Evolutionary conservation across 345 rosid genomes (phyloP), one percentile per base, ranked within the genome.

Genomic region (Erucastrum elatum): DNA sequence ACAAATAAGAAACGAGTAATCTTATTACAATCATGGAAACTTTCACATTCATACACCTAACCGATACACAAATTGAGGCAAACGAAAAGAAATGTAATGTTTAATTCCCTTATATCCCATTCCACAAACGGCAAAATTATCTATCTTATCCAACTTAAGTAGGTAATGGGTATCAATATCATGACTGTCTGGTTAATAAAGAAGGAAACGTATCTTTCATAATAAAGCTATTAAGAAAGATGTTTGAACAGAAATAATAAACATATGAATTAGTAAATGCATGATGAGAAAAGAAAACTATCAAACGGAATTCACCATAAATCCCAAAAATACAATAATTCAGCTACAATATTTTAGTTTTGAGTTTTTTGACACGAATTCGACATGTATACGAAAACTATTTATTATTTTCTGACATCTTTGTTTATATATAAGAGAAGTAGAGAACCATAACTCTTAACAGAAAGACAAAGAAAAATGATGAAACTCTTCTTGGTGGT

Each of bases 401-500:
- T 68, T 53, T 53, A 55, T 74, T 74, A 35, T 39, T 63, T 44
- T 74, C 71, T 69, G 69, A 74, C 75, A 55, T 49, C 9, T 79
- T 21, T 5, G 62, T 3, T 25, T 68, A 53, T 61, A 73, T 67
- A 75, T 64, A 67, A 29, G 4, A 30, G 15, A 61, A 60, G 21
- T 21, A 21, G 21, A 21, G 21, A 21, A 3, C 4, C 41, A 65
- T 29, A 37, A 46, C 78, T 67, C 72, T 61, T 27, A 60, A 39
- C 60, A 61, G 26, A 67, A 62, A 31, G 21, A 37, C 31, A 68
- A 56, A 56, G 1, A 56, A 26, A 53, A 41, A 53, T 72, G 65
- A 64, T 53, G 81, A 66, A 75, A 46, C 70, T 65, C 27, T 16
- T 68, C 6, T 21, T 33, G 4, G 67, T 72, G 84, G 85, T 77